Percentiles rank a stretch among this genome's conserved stretches.
Conservation (phyloP, 345 rosid genomes). For the Balakata baccata region DNA sequence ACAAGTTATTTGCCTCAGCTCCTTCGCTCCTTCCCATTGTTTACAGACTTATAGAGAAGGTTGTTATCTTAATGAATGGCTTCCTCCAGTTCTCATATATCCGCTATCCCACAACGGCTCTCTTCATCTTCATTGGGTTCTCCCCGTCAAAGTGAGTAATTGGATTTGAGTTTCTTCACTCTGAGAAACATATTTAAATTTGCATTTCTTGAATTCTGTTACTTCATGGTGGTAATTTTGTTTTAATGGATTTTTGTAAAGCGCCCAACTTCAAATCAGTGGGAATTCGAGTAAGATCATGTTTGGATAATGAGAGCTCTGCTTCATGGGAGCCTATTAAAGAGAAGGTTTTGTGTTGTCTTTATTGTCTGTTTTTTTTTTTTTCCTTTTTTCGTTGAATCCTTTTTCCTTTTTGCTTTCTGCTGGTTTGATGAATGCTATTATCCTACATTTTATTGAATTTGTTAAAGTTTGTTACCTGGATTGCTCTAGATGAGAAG, state of each 20-base stretch:
- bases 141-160: constrained; percentile 30
- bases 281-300: constrained; percentile 36
- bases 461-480: no score
- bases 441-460: no score
- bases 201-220: background rate
- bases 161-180: constrained; percentile 7
- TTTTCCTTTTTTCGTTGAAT: no score
- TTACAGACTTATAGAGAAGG: no score
- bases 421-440: no score
- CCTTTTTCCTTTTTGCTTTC: no score
- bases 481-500: no score
- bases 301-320: constrained; percentile 30
- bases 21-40: no score
- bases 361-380: background rate
- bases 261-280: constrained; percentile 28
- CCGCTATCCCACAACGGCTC: constrained; percentile 29
- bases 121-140: constrained; percentile 21
- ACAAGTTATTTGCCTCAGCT: no score
- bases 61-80: no score
- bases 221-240: background rate
- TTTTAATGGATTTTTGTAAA: background rate
- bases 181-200: background rate
- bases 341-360: constrained; percentile 28
- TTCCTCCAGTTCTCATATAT: constrained; percentile 32
- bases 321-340: constrained; percentile 19